A percentile compares a stretch with the other conserved stretches of the same genome.
Evolutionary conservation across 345 rosid species (phyloP).

Genomic region (Linum trigynum): DNA sequence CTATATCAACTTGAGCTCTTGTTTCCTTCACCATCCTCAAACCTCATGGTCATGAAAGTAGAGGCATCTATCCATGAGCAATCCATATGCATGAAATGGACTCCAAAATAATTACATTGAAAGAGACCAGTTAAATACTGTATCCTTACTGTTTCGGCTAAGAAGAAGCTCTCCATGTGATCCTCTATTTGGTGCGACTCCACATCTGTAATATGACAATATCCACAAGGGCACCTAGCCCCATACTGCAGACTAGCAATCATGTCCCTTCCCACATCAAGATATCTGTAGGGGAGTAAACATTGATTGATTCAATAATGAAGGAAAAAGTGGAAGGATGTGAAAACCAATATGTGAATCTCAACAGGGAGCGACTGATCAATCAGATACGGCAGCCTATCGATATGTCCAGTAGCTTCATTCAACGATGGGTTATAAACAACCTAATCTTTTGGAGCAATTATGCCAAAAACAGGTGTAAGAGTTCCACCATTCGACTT

Average conservation of each 20-base stretch:
- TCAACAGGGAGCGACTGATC: neutral
- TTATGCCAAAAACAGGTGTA: neutral
- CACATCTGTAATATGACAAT: slow-evolving; percentile 90
- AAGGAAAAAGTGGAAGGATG: slow-evolving; percentile 3
- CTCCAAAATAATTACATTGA: neutral
- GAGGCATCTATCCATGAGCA: neutral
- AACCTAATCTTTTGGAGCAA: neutral
- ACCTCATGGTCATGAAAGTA: neutral
- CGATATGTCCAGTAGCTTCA: neutral
- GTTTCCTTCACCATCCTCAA: too few species aligned
- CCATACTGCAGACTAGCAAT: slow-evolving; percentile 92
- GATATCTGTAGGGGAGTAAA: slow-evolving; percentile 44
- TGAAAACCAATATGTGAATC: neutral
- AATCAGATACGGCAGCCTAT: neutral
- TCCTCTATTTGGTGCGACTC: slow-evolving; percentile 81
- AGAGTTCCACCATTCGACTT: neutral
- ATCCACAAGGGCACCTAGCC: slow-evolving; percentile 92
- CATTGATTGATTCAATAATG: neutral
- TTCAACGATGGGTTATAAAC: neutral
- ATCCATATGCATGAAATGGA: slow-evolving; percentile 1
- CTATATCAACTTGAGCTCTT: too few species aligned
- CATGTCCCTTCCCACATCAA: slow-evolving; percentile 92
- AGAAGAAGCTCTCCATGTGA: slow-evolving; percentile 99
- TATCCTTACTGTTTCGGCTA: slow-evolving; percentile 88
- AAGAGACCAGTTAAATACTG: slow-evolving; percentile 6